Evolutionary conservation across 2,329 filamentous ascomycete genomes (phyloP).

Genomic region (Knoxdaviesia proteae): DNA sequence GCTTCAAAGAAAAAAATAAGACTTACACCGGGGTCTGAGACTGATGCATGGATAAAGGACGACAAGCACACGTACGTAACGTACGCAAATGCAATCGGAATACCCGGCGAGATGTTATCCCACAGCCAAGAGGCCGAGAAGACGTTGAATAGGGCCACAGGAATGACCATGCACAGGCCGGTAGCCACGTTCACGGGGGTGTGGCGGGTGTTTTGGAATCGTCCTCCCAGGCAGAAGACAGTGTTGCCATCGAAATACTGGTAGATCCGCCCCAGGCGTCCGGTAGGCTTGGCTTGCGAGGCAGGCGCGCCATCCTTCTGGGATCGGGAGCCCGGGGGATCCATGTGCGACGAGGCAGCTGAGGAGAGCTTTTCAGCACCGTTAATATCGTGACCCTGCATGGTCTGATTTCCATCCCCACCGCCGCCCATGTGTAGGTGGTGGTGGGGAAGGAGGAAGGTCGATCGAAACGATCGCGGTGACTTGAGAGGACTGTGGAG

Average conservation of each 20-base stretch:
- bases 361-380: constrained; percentile 74
- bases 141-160: constrained; percentile 62
- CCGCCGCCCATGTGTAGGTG: constrained; percentile 11
- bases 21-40: constrained; percentile 80
- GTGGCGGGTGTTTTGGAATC: constrained; percentile 72
- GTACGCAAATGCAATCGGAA: constrained; percentile 81
- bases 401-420: constrained; percentile 1
- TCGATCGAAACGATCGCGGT: constrained; percentile 56
- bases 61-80: constrained; percentile 79
- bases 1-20: neutral
- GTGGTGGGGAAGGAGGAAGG: constrained; percentile 38
- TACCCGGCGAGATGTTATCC: constrained; percentile 66
- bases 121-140: constrained; percentile 75
- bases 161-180: constrained; percentile 57
- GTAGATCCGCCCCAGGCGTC: constrained; percentile 49
- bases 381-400: constrained; percentile 32
- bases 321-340: constrained; percentile 37
- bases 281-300: constrained; percentile 13
- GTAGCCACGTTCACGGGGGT: constrained; percentile 80
- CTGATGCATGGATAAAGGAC: constrained; percentile 82
- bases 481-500: constrained; percentile 45
- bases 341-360: constrained; percentile 29
- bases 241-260: constrained; percentile 92
- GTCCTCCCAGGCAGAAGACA: constrained; percentile 67
- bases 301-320: constrained; percentile 7